Evolutionary conservation across 2,329 filamentous ascomycete genomes (phyloP).

Genomic region (Colletotrichum sp.): DNA sequence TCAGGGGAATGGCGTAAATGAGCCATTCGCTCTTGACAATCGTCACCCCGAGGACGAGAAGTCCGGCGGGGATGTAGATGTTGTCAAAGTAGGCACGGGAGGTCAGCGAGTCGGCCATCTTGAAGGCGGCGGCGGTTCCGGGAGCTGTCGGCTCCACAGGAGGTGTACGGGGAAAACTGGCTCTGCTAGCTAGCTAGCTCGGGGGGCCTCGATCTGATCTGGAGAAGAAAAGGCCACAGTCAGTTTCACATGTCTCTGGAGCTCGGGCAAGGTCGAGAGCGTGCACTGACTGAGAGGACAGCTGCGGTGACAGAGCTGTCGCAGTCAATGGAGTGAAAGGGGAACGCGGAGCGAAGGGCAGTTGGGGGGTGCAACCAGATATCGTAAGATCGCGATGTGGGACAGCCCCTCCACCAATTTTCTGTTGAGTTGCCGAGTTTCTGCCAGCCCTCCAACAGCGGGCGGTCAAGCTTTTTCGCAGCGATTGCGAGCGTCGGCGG

Average conservation of each 20-base stretch:
- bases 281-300: neutral
- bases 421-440: conserved; percentile 18
- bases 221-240: neutral
- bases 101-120: conserved; percentile 43
- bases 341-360: neutral
- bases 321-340: conserved; percentile 1
- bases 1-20: conserved; percentile 70
- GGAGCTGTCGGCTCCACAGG: conserved; percentile 10
- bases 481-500: neutral
- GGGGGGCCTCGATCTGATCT: neutral
- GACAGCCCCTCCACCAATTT: conserved; percentile 16
- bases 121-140: conserved; percentile 1
- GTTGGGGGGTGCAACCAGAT: neutral
- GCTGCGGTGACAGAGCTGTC: neutral
- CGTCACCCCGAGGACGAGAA: conserved; percentile 76
- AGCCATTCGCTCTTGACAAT: conserved; percentile 82
- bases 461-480: conserved; percentile 10
- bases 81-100: conserved; percentile 74
- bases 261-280: neutral
- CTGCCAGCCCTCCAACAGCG: conserved; percentile 10
- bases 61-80: conserved; percentile 81
- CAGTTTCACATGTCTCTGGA: neutral
- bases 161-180: neutral
- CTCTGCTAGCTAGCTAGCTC: neutral
- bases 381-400: conserved; percentile 16